Percentiles rank a stretch among this genome's conserved stretches.
Conservation (phyloP, 345 rosid species). For the Corchorus capsularis region DNA sequence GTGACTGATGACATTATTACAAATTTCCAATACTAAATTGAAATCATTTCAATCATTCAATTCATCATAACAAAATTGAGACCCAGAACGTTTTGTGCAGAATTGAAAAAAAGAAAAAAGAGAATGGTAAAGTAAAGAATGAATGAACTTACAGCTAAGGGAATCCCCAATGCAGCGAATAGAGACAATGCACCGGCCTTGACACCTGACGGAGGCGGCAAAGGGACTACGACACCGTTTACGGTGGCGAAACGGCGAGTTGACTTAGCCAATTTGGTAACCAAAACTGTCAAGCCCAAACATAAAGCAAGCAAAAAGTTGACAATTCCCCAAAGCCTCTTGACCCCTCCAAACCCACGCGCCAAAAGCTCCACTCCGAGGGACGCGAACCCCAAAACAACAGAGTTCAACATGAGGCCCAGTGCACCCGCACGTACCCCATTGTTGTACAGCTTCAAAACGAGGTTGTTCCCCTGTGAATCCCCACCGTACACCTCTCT, state of each 20-base stretch:
- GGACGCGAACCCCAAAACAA: conserved; percentile 67
- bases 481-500: conserved; percentile 85
- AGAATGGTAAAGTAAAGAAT: not conserved
- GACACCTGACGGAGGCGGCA: conserved; percentile 38
- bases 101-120: not conserved
- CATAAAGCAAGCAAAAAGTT: conserved; percentile 52
- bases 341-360: conserved; percentile 40
- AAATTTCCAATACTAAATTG: too few relatives aligned
- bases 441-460: conserved; percentile 41
- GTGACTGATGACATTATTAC: not conserved
- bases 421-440: conserved; percentile 84
- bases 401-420: conserved; percentile 80
- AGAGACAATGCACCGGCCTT: conserved; percentile 49
- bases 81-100: not conserved
- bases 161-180: conserved; percentile 60
- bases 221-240: conserved; percentile 13
- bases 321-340: conserved; percentile 54
- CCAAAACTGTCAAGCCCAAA: conserved; percentile 41
- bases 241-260: conserved; percentile 22
- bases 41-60: not conserved
- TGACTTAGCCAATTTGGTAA: conserved; percentile 56
- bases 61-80: not conserved
- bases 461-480: conserved; percentile 32
- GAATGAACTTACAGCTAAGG: conserved; percentile 48
- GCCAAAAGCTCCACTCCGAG: conserved; percentile 50